Evolutionary conservation across 2,329 filamentous ascomycete species (phyloP), one percentile per base, ranked within the genome.

Genomic region (Colletotrichum sidae): DNA sequence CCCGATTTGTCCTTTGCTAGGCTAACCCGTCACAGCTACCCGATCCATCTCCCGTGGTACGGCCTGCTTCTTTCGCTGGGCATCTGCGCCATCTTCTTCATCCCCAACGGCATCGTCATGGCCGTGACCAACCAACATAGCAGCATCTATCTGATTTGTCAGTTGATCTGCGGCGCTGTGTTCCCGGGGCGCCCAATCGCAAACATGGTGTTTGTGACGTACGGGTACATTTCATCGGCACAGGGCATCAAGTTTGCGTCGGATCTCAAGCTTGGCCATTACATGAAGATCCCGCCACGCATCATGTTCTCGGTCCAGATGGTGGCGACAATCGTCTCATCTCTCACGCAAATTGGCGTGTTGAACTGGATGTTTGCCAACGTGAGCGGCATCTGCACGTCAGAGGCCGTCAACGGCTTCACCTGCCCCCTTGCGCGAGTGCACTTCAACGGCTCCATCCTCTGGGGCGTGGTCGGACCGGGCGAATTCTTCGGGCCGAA

Each of bases 191-290:
- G 91, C 1, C 93, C 93, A 1, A 92, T 96, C 10, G 93, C 93
- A 55, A 96, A 96, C 77, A 96, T 96, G 93, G 92, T 96, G 41
- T 97, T 96, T 72, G 92, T 95, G 52, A 96, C 92, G 0, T 97
- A 96, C 75, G 93, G 92, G 67, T 96, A 96, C 77, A 96, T 96
- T 73, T 94, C 92, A 5, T 94, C 92, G 0, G 92, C 92, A 0
- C 93, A 97, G 79, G 93, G 93, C 35, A 91, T 96, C 76, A 96
- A 96, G 74, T 97, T 96, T 74, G 91, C 92, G 1, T 90, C 92
- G 2, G 93, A 97, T 75, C 84, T 97, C 55, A 97, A 97, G 77
- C 86, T 97, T 0, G 93, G 92, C 11, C 91, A 94, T 73, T 94
- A 95, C 78, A 94, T 94, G 91, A 94, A 94, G 77, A 92, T 95